Percentiles rank a stretch among this genome's conserved stretches.
phyloP scores from a whole-genome alignment of 345 rosid species.

The Physaria fendleri region DNA sequence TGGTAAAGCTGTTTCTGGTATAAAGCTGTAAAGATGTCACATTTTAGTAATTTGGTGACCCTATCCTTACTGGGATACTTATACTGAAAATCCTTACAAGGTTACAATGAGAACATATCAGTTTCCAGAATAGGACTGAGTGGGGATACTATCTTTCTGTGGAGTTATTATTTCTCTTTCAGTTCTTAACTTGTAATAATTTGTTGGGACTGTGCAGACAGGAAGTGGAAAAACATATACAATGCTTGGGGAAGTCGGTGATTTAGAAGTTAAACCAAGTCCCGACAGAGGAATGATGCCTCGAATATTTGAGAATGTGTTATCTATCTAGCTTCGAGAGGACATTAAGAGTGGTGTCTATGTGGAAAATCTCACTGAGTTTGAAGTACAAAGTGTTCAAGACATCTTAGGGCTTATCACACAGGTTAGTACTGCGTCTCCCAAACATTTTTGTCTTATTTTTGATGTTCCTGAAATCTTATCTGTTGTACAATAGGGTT shows the following conservation, averaged over 20 bases:
- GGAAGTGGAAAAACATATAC: constrained; percentile 98
- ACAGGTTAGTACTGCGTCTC: constrained; percentile 47
- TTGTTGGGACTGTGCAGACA: constrained; percentile 55
- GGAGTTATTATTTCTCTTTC: neutral
- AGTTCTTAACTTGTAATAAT: neutral
- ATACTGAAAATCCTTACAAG: neutral
- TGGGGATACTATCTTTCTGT: constrained; percentile 2
- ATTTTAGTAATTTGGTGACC: neutral
- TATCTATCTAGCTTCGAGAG: constrained; percentile 67
- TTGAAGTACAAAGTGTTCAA: constrained; percentile 69
- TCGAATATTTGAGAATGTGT: constrained; percentile 63
- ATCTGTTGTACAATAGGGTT: constrained; percentile 49
- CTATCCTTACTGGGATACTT: neutral
- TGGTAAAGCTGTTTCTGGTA: neutral
- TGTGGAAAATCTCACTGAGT: constrained; percentile 91
- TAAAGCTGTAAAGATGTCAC: neutral
- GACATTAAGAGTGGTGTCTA: constrained; percentile 78
- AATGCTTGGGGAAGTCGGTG: constrained; percentile 84
- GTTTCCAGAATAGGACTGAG: neutral
- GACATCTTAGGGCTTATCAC: constrained; percentile 74
- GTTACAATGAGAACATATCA: neutral
- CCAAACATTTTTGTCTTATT: neutral
- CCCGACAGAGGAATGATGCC: constrained; percentile 89
- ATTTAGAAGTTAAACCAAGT: constrained; percentile 77
- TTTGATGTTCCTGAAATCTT: constrained; percentile 7